A percentile compares a stretch with the other conserved stretches of the same genome.
These are phyloP conservation scores for Alisma plantagoaquatica DNA, from an alignment of 106 monocot species.

Conservation along the genomic window DNA sequence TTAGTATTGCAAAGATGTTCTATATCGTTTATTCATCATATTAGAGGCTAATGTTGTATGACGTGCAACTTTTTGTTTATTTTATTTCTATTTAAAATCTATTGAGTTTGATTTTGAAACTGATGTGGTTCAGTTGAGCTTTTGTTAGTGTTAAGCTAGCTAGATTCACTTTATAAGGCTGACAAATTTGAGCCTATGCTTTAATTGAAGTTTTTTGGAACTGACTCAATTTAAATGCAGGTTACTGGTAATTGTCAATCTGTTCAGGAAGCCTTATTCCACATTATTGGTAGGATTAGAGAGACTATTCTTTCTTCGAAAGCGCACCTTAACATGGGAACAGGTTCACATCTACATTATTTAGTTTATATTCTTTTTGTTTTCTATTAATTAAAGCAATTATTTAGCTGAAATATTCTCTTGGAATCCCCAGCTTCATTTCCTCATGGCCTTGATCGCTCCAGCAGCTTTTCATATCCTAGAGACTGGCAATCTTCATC, in stretches of 20 bases:
- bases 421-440: conserved; percentile 12
- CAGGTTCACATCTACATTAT: conserved; percentile 14
- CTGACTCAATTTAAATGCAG: conserved; percentile 22
- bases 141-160: too few species aligned
- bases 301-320: conserved; percentile 44
- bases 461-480: conserved; percentile 6
- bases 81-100: too few species aligned
- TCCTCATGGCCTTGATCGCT: conserved; percentile 31
- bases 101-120: too few species aligned
- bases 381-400: conserved; percentile 30
- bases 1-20: too few species aligned
- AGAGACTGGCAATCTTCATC: conserved; percentile 8
- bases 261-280: conserved; percentile 74
- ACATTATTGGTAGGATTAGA: conserved; percentile 62
- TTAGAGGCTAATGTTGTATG: too few species aligned
- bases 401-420: conserved; percentile 29
- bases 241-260: conserved; percentile 52
- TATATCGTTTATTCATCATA: too few species aligned
- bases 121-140: too few species aligned
- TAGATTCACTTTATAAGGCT: too few species aligned
- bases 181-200: too few species aligned
- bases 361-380: conserved; percentile 13
- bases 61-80: too few species aligned
- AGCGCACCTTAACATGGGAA: conserved; percentile 19
- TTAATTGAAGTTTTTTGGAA: background rate